A percentile compares a stretch with the other conserved stretches of the same genome.
These are phyloP conservation scores for Teratosphaeria zuluensis DNA, from an alignment of 2,329 filamentous ascomycete genomes.

Conservation along the genomic window DNA sequence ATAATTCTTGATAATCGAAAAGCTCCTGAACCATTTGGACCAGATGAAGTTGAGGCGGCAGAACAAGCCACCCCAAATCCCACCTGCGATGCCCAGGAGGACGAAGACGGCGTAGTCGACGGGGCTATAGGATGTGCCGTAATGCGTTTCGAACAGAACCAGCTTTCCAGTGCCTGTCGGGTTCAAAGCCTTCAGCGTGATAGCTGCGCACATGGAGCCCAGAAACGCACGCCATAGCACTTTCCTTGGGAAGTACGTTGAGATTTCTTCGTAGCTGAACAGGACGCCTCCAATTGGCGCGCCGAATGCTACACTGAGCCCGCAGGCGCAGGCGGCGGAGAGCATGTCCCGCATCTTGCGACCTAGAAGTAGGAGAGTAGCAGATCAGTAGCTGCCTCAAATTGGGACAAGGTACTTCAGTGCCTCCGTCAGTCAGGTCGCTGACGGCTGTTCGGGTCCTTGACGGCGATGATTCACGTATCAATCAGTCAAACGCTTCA, in stretches of 20 bases:
- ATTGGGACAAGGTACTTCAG: too few relatives aligned
- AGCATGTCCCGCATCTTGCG: conserved; percentile 51
- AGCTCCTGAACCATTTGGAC: conserved; percentile 46
- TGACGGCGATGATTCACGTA: too few relatives aligned
- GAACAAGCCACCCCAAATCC: conserved; percentile 50
- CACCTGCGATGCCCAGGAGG: conserved; percentile 47
- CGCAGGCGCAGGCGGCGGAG: conserved; percentile 47
- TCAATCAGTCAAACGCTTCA: too few relatives aligned
- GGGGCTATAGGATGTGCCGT: conserved; percentile 46
- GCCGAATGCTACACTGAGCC: conserved; percentile 52
- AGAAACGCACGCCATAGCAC: conserved; percentile 52
- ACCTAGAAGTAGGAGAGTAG: conserved; percentile 8
- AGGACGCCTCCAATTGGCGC: conserved; percentile 53
- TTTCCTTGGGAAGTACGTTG: conserved; percentile 50
- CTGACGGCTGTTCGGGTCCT: too few relatives aligned
- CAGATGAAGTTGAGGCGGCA: conserved; percentile 50
- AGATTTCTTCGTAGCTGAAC: conserved; percentile 53
- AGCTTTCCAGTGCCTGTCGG: conserved; percentile 51
- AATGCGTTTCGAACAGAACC: conserved; percentile 52
- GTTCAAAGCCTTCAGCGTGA: conserved; percentile 48
- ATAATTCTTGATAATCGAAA: conserved; percentile 43
- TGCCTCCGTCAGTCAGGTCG: too few relatives aligned
- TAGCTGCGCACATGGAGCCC: conserved; percentile 47
- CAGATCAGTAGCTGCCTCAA: too few relatives aligned
- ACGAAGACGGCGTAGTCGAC: conserved; percentile 49